Evolutionary conservation across 352 stramenopile species (phyloP), one percentile per base, ranked within the genome.

Genomic region (Globisporangium sylvaticum): DNA sequence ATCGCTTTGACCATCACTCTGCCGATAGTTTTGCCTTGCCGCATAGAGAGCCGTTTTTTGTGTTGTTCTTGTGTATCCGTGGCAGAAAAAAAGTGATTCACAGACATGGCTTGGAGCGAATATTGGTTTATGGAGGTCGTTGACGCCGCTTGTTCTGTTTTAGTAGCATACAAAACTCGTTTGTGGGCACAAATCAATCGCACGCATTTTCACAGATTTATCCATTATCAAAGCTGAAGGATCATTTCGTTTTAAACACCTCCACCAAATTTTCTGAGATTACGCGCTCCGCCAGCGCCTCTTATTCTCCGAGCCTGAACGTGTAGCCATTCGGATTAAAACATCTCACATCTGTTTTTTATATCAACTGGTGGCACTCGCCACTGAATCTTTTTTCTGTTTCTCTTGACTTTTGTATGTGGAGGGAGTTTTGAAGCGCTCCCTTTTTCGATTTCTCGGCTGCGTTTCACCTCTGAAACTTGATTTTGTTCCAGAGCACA

Each of bases 21-120:
- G 27, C 4, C 52, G 24, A 37, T 25, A 39, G 24, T 22, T 58
- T 34, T 58, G 22, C 7, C 25, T 39, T 58, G 53, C 14, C 22
- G 53, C 31, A 39, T 22, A 31, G 50, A 58, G 53, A 60, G 54
- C 54, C 54, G 54, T 60, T 60, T 60, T 59, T 60, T 59, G 25
- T 59, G 3, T 59, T 31, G 27, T 4, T 18, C 9, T 27, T 44
- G 54, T 31, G 54, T 60, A 39, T 32, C 37, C 20, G 31, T 20
- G 29, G 25, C 54, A 60, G 29, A 46, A 60, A 44, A 58, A 42
- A 60, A 60, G 20, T 29, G 29, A 60, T 46, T 20, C 20, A 27
- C 14, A 29, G 15, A 25, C 32, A 58, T 39, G 24, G 20, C 50
- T 58, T 50, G 8, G 46, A 54, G 8, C 18, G 10, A 25, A 20